These are phyloP conservation scores for Novymonas esmeraldas DNA, from an alignment of 208 protist genomes.

Conservation along the genomic window DNA sequence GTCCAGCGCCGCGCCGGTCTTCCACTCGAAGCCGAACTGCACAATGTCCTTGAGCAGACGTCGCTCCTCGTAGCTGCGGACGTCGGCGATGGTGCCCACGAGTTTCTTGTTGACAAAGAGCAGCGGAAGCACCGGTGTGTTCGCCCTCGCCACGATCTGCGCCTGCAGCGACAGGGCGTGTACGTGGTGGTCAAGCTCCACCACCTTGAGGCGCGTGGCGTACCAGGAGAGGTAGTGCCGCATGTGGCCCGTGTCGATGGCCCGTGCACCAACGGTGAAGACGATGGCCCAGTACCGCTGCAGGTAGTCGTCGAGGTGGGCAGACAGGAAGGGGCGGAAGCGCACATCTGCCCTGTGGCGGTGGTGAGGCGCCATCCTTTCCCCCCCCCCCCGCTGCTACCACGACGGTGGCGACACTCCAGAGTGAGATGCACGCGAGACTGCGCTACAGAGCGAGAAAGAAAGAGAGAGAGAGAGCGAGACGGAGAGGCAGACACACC, in stretches of 20 bases:
- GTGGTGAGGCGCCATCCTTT: slow-evolving; percentile 11
- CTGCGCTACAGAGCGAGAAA: too few relatives aligned
- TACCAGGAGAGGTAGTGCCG: slow-evolving; percentile 91
- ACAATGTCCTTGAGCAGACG: slow-evolving; percentile 85
- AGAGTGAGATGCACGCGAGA: too few relatives aligned
- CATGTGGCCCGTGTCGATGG: slow-evolving; percentile 85
- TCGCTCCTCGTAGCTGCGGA: slow-evolving; percentile 65
- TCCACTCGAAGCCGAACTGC: slow-evolving; percentile 92
- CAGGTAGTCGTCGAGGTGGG: slow-evolving; percentile 67
- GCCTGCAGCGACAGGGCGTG: slow-evolving; percentile 57
- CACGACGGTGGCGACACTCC: background rate
- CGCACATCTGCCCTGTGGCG: slow-evolving; percentile 11
- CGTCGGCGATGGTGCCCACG: slow-evolving; percentile 74
- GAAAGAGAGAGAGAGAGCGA: too few relatives aligned
- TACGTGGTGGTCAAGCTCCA: slow-evolving; percentile 88
- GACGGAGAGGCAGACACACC: too few relatives aligned
- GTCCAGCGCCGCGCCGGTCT: slow-evolving; percentile 38
- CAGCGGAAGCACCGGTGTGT: slow-evolving; percentile 65
- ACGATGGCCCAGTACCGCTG: slow-evolving; percentile 82
- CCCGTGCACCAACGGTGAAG: slow-evolving; percentile 74
- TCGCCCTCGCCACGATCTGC: slow-evolving; percentile 42
- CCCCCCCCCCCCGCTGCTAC: too few relatives aligned
- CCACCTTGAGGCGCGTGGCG: slow-evolving; percentile 81
- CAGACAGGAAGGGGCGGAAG: slow-evolving; percentile 70
- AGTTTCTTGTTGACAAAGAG: slow-evolving; percentile 87